Conservation (phyloP, 139 green algal genomes). For the Pleodorina starrii region DNA sequence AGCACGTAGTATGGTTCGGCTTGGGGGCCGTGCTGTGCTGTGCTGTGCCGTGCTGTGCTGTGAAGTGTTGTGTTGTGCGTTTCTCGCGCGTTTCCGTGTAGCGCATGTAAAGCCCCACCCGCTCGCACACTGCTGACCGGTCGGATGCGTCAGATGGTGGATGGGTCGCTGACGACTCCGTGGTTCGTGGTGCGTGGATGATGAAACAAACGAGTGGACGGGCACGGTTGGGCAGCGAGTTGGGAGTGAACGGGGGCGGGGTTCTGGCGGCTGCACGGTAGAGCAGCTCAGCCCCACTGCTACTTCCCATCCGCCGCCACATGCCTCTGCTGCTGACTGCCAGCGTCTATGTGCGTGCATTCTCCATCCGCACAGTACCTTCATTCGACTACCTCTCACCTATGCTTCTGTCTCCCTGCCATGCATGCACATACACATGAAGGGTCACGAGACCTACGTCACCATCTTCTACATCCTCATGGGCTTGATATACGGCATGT, state of each 20-base stretch:
- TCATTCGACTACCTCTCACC: too few species aligned
- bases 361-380: background rate
- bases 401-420: background rate
- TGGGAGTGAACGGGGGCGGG: background rate
- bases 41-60: too few species aligned
- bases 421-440: background rate
- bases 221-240: background rate
- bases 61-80: too few species aligned
- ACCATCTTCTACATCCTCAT: slow-evolving; percentile 18
- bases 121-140: too few species aligned
- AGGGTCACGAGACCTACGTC: slow-evolving; percentile 41
- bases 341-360: background rate
- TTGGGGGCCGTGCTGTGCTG: too few species aligned
- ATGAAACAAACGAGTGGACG: too few species aligned
- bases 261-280: background rate
- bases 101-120: too few species aligned
- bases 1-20: too few species aligned
- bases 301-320: background rate
- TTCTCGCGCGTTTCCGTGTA: too few species aligned
- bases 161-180: too few species aligned
- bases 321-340: background rate
- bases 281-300: background rate
- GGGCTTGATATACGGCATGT: background rate
- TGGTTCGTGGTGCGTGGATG: too few species aligned
- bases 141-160: too few species aligned